Conservation (phyloP, 345 rosid species). For the Arabidopsis arenosa region DNA sequence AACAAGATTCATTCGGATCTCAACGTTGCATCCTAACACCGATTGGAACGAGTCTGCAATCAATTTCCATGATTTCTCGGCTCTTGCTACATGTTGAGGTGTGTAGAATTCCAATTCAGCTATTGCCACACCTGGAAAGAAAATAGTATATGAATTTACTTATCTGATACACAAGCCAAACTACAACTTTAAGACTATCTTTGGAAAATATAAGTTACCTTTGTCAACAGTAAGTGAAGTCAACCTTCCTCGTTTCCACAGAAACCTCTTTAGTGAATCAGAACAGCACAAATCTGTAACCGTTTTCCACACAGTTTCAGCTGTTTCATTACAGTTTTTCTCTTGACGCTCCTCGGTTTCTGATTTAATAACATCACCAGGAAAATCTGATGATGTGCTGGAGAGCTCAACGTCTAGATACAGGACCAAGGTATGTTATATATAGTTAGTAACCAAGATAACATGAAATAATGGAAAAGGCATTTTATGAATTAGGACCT, state of each 20-base stretch:
- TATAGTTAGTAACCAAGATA: slow-evolving; percentile 21
- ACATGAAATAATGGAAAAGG: background rate
- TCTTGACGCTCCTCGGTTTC: slow-evolving; percentile 47
- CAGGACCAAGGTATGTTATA: slow-evolving; percentile 26
- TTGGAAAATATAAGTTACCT: slow-evolving; percentile 51
- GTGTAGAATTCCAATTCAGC: slow-evolving; percentile 77
- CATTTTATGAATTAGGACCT: slow-evolving; percentile 42
- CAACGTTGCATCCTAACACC: slow-evolving; percentile 82
- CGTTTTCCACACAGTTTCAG: slow-evolving; percentile 75
- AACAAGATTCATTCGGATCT: slow-evolving; percentile 73
- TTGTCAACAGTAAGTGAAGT: slow-evolving; percentile 69
- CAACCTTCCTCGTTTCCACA: slow-evolving; percentile 76
- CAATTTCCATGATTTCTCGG: slow-evolving; percentile 93
- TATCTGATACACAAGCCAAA: slow-evolving; percentile 1
- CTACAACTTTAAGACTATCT: background rate
- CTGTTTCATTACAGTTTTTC: slow-evolving; percentile 51
- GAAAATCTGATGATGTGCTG: slow-evolving; percentile 58
- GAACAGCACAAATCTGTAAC: slow-evolving; percentile 70
- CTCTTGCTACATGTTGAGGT: slow-evolving; percentile 63
- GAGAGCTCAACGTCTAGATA: slow-evolving; percentile 43
- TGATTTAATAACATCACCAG: slow-evolving; percentile 52
- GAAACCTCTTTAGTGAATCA: slow-evolving; percentile 72
- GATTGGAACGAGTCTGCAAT: slow-evolving; percentile 88
- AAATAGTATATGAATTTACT: background rate
- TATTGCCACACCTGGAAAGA: slow-evolving; percentile 67